Base-by-base conservation (phyloP, 345 rosid genomes). In the Brassica cretica region DNA sequence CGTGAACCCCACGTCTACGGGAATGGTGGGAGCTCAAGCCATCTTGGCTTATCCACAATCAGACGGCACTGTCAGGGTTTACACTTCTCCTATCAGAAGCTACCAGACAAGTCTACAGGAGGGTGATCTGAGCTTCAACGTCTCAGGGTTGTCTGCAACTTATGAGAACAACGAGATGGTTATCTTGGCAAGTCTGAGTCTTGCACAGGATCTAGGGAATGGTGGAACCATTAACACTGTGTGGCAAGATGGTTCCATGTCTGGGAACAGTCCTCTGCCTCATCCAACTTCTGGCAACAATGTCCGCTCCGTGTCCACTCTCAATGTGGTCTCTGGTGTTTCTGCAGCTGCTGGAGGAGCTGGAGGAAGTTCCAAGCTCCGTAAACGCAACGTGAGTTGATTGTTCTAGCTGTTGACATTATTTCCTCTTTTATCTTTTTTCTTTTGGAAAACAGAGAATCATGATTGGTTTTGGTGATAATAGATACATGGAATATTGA, bases 21-120 rank as follows among this genome's bases (percentile, higher is more conserved):
- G 90, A 41, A 95, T 95, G 99, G 79, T 83, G 3, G 97, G 94
- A 0, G 82, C 97, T 3, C 94, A 95, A 74, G 89, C 99, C 46
- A 85, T 95, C 11, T 87, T 95, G 58, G 98, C 98, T 6, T 87
- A 80, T 81, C 97, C 76, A 55, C 84, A 80, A 41, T 10, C 83
- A 8, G 78, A 90, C 46, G 97, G 97, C 8, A 66, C 84, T 7
- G 78, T 91, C 84, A 85, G 62, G 62, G 96, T 78, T 69, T 95
- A 93, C 80, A 90, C 88, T 8, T 86, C 97, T 0, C 88, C 96
- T 3, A 73, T 95, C 79, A 69, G 69, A 55, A 39, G 72, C 70
- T 90, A 89, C 78, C 78, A 70, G 72, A 89, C 98, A 0, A 73
- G 69, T 58, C 24, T 95, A 71, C 78, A 59, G 39, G 84, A 84